Evolutionary conservation across 495 filamentous ascomycete genomes (phyloP), one percentile per base, ranked within the genome.

Genomic region (Geoglossum glabrum): DNA sequence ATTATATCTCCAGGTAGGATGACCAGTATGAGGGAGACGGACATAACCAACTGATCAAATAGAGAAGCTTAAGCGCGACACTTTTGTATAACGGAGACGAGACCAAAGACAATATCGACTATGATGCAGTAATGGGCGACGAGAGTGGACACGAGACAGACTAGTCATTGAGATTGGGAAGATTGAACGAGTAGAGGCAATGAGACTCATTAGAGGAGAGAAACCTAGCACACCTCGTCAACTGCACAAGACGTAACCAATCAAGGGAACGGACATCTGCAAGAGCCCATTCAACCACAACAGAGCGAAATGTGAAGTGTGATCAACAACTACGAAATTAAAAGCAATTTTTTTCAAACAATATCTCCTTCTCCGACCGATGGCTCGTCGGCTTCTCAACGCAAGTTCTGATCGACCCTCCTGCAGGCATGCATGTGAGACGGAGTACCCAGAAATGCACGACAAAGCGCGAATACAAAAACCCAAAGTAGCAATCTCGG

Each of bases 181-280:
- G 25, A 17, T n/a, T 27, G 49, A 31, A 52, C 49, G 7, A 34
- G 26, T 13, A 27, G 49, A 52, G 49, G 28, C 49, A 52, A 52
- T 52, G 49, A 52, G 49, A 52, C 49, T 52, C 49, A 52, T 52
- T 52, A 52, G 25, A 30, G 17, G 49, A 45, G 40, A 45, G 49
- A 52, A 13, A 52, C 7, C 3, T 13, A 21, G 5, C 3, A 52
- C 49, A 21, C 49, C 7, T 52, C 28, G 30, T 52, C 49, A 52
- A 26, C 28, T 52, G 49, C 25, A 52, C 23, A 31, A 52, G 49
- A 52, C 49, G 26, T 52, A 52, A 27, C 49, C 49, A 52, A 52
- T 52, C 49, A 52, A 30, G 28, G 3, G 17, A 27, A 30, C 28
- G 25, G 49, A 28, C 23, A 17, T 28, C 19, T 52, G 49, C 49